phyloP scores from a whole-genome alignment of 2,329 filamentous ascomycete genomes.

The Capronia coronata region DNA sequence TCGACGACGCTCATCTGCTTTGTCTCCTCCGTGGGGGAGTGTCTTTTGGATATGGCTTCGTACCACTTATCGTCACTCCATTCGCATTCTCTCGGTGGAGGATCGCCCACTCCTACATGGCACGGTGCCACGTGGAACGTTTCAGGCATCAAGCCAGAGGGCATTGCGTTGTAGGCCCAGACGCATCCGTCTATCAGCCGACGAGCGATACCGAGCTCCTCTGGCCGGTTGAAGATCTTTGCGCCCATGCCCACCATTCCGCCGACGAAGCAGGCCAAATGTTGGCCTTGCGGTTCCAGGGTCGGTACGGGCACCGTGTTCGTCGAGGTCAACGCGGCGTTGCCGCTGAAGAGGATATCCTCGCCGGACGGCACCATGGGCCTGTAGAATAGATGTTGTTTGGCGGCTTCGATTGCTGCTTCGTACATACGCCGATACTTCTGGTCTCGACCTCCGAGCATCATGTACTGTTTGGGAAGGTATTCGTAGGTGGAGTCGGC shows the following conservation, averaged over 20 bases:
- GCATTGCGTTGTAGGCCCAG: slow-evolving; percentile 54
- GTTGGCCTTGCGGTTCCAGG: slow-evolving; percentile 43
- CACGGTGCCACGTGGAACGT: slow-evolving; percentile 47
- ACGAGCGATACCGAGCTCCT: slow-evolving; percentile 51
- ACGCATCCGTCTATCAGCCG: slow-evolving; percentile 58
- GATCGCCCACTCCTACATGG: slow-evolving; percentile 33
- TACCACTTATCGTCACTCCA: slow-evolving; percentile 36
- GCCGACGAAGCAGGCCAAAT: slow-evolving; percentile 64
- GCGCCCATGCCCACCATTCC: slow-evolving; percentile 65
- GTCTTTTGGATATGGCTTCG: slow-evolving; percentile 29
- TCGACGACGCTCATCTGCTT: slow-evolving; percentile 17
- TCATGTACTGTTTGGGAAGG: slow-evolving; percentile 60
- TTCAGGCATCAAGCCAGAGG: slow-evolving; percentile 58
- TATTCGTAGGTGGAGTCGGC: slow-evolving; percentile 55
- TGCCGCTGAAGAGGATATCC: slow-evolving; percentile 60
- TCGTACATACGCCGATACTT: slow-evolving; percentile 65
- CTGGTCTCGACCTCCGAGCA: slow-evolving; percentile 64
- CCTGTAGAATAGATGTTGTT: slow-evolving; percentile 67
- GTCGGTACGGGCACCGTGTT: slow-evolving; percentile 26
- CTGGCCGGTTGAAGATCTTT: slow-evolving; percentile 50
- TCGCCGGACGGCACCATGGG: slow-evolving; percentile 64
- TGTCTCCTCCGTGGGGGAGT: slow-evolving; percentile 9
- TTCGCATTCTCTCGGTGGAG: slow-evolving; percentile 33
- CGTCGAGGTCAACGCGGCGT: slow-evolving; percentile 35
- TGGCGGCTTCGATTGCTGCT: slow-evolving; percentile 59